Evolutionary conservation across 805 yeast genomes (phyloP).

Genomic region (Zygosaccharomyces bisporus): DNA sequence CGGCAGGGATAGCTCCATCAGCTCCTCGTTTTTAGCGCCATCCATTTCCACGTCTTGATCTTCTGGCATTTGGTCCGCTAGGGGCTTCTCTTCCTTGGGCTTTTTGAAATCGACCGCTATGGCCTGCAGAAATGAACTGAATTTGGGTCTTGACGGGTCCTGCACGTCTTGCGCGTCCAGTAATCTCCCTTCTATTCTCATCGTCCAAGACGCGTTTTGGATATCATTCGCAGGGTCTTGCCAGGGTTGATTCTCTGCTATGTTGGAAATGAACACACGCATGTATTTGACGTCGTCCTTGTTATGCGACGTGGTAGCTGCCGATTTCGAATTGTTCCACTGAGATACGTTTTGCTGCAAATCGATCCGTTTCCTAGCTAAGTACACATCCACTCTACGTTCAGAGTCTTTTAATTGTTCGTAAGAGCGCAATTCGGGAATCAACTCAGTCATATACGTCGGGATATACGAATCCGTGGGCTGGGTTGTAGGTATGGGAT

Average conservation of each 20-base stretch:
- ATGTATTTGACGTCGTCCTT: slow-evolving; percentile 49
- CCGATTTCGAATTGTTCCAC: slow-evolving; percentile 41
- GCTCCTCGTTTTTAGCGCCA: slow-evolving; percentile 6
- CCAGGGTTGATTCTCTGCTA: slow-evolving; percentile 88
- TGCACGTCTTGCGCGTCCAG: slow-evolving; percentile 50
- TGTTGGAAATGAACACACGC: slow-evolving; percentile 78
- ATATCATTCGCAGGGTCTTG: slow-evolving; percentile 39
- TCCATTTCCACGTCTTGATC: slow-evolving; percentile 17
- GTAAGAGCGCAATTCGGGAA: slow-evolving; percentile 73
- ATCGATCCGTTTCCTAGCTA: slow-evolving; percentile 80
- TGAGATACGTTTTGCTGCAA: slow-evolving; percentile 64
- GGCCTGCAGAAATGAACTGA: slow-evolving; percentile 77
- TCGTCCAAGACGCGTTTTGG: slow-evolving; percentile 66
- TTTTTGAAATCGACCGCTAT: slow-evolving; percentile 69
- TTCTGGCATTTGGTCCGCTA: slow-evolving; percentile 6
- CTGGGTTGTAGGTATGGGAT: slow-evolving; percentile 31
- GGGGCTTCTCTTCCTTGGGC: slow-evolving; percentile 8
- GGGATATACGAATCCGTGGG: slow-evolving; percentile 57
- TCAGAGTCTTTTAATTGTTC: slow-evolving; percentile 77
- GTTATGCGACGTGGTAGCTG: slow-evolving; percentile 11
- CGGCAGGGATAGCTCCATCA: slow-evolving; percentile 17
- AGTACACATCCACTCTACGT: slow-evolving; percentile 69
- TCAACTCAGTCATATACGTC: slow-evolving; percentile 40
- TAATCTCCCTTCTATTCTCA: slow-evolving; percentile 82
- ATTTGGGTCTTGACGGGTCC: slow-evolving; percentile 52